Conservation (phyloP, 2,329 filamentous ascomycete species). For the Diplocarpon mali region DNA sequence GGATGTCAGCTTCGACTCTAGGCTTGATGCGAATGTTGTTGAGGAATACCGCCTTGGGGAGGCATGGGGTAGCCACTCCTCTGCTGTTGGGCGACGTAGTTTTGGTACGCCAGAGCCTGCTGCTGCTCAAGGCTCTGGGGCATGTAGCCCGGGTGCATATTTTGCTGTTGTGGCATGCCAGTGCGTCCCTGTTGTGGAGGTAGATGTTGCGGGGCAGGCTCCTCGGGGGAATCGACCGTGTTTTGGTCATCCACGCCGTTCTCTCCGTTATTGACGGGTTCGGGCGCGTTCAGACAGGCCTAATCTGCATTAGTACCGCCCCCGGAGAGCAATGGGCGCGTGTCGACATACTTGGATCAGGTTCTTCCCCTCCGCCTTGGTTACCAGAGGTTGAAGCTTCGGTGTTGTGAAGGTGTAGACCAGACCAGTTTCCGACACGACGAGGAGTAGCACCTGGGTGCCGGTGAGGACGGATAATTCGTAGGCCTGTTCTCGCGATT, state of each 20-base stretch:
- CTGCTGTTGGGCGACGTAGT: conserved; percentile 65
- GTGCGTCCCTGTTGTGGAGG: conserved; percentile 46
- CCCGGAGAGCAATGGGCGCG: background rate
- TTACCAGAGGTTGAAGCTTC: conserved; percentile 94
- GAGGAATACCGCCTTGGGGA: conserved; percentile 65
- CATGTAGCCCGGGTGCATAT: conserved; percentile 57
- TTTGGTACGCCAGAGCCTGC: conserved; percentile 73
- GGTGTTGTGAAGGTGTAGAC: conserved; percentile 98
- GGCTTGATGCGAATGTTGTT: conserved; percentile 72
- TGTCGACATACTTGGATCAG: conserved; percentile 68
- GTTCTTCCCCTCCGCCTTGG: conserved; percentile 98
- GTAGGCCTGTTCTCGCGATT: conserved; percentile 57
- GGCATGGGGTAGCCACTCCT: conserved; percentile 70
- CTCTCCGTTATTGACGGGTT: conserved; percentile 71
- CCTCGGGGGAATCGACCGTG: conserved; percentile 83
- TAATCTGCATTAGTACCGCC: conserved; percentile 34
- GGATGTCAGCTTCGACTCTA: conserved; percentile 31
- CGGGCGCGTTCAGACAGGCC: conserved; percentile 94
- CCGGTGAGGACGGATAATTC: conserved; percentile 95
- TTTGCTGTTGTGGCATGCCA: conserved; percentile 51
- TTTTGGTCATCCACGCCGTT: conserved; percentile 68
- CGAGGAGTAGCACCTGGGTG: conserved; percentile 90
- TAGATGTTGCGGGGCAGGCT: conserved; percentile 66
- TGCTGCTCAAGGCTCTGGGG: conserved; percentile 50
- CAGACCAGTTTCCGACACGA: conserved; percentile 92